A percentile compares a stretch with the other conserved stretches of the same genome.
Evolutionary conservation across 805 yeast species (phyloP).

Genomic region (Priceomyces fermenticarens): DNA sequence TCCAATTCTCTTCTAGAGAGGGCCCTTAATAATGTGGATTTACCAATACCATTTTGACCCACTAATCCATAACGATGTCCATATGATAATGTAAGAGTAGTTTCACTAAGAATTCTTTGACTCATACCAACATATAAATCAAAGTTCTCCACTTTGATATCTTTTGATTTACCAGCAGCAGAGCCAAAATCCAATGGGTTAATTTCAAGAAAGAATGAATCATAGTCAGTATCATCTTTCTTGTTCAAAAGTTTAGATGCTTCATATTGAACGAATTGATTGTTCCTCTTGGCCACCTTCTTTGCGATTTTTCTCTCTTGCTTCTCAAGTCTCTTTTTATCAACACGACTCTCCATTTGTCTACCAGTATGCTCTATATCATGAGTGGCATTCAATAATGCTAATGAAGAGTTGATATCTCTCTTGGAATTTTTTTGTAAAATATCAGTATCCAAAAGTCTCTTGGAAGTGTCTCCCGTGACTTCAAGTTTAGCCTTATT

Average conservation of each 20-base stretch:
- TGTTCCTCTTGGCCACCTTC: constrained; percentile 88
- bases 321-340: constrained; percentile 92
- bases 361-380: constrained; percentile 92
- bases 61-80: constrained; percentile 97
- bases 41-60: constrained; percentile 99
- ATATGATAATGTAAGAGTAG: constrained; percentile 79
- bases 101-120: constrained; percentile 84
- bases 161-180: constrained; percentile 93
- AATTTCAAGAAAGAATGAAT: constrained; percentile 89
- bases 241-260: constrained; percentile 86
- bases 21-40: constrained; percentile 89
- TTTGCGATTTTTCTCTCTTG: constrained; percentile 97
- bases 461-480: constrained; percentile 84
- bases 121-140: constrained; percentile 97
- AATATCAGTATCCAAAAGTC: constrained; percentile 77
- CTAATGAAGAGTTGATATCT: constrained; percentile 73
- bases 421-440: constrained; percentile 60
- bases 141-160: constrained; percentile 87
- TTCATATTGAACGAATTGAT: constrained; percentile 82
- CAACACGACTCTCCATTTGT: constrained; percentile 90
- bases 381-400: constrained; percentile 69
- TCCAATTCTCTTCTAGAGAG: constrained; percentile 89
- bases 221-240: constrained; percentile 71
- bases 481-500: constrained; percentile 71
- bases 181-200: constrained; percentile 88